Evolutionary conservation across 176 grass and related monocot genomes (phyloP), one percentile per base, ranked within the genome.

Genomic region (Raddia distichophylla): DNA sequence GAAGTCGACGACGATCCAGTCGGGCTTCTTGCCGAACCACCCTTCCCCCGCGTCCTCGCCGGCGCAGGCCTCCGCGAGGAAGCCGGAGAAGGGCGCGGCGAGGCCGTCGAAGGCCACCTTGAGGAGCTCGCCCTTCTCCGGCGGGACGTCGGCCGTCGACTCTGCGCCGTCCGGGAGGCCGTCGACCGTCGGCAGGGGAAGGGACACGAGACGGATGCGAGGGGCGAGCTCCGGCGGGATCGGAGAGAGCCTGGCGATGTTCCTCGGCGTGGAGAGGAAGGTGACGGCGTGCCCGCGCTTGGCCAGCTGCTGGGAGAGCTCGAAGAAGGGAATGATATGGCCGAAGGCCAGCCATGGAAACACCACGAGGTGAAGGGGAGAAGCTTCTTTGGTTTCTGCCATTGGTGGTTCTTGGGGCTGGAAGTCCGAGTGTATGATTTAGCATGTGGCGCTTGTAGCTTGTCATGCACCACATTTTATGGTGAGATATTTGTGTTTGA

Each of bases 1-100:
- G 56, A 85, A 93, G 74, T 93, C 91, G 15, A 82, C 3, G 16
- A 93, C 14, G 33, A 93, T 44, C 85, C 88, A 90, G 52, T 83
- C 74, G 3, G 82, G 88, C 19, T 72, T 84, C 52, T 7, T 43
- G 7, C 19, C 6, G 37, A 10, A 48, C 10, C 44, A 48, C 10
- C 44, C 67, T 14, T n/a, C 18, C 10, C 10, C 67, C 3, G 9
- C 19, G 22, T 34, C 15, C 2, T 7, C 14, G 8, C 1, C 13
- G 15, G 14, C 14, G 20, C 43, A 62, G 57, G 43, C 20, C 18
- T 46, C 61, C 0, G 49, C 5, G 10, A 63, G 58, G 6, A 63
- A 63, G 13, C 44, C 20, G 13, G 74, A 20, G 13, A 62, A 48
- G 5, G 75, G 48, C 0, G 5, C 12, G 71, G 70, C 55, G 10